Evolutionary conservation across 805 yeast genomes (phyloP).

Genomic region (Yamadazyma takamatsuzukensis): DNA sequence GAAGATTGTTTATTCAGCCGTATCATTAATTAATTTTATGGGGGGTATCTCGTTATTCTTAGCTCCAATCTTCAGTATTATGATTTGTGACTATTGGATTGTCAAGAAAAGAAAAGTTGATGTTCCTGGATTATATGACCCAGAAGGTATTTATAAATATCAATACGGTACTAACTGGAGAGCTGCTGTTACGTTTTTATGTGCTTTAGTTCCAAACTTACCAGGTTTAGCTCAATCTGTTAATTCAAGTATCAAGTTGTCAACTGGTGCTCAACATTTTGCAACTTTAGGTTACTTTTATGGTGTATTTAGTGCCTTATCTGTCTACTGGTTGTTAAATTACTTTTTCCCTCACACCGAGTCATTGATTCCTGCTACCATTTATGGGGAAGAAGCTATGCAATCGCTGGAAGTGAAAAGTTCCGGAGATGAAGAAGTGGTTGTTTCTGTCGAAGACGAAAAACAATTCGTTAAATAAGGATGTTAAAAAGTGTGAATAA

Average conservation of each 20-base stretch:
- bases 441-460: neutral
- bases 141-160: conserved; percentile 27
- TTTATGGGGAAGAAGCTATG: conserved; percentile 4
- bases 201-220: conserved; percentile 16
- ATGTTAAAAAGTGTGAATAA: too few species aligned
- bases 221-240: conserved; percentile 13
- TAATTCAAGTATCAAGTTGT: conserved; percentile 5
- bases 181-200: conserved; percentile 14
- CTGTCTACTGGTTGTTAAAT: conserved; percentile 7
- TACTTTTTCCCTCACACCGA: conserved; percentile 7
- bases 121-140: conserved; percentile 29
- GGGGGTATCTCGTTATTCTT: conserved; percentile 14
- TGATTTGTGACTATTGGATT: conserved; percentile 12
- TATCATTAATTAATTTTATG: conserved; percentile 13
- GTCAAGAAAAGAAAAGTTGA: conserved; percentile 13
- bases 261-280: conserved; percentile 7
- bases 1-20: conserved; percentile 13
- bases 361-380: conserved; percentile 5
- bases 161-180: conserved; percentile 15
- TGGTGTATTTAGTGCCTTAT: conserved; percentile 9
- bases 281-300: conserved; percentile 9
- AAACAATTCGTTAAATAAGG: neutral
- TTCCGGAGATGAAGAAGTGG: neutral
- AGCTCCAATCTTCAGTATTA: conserved; percentile 10
- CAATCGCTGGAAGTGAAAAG: too few species aligned